phyloP scores from a whole-genome alignment of 2,329 filamentous ascomycete genomes.

The Xylaria sp. region DNA sequence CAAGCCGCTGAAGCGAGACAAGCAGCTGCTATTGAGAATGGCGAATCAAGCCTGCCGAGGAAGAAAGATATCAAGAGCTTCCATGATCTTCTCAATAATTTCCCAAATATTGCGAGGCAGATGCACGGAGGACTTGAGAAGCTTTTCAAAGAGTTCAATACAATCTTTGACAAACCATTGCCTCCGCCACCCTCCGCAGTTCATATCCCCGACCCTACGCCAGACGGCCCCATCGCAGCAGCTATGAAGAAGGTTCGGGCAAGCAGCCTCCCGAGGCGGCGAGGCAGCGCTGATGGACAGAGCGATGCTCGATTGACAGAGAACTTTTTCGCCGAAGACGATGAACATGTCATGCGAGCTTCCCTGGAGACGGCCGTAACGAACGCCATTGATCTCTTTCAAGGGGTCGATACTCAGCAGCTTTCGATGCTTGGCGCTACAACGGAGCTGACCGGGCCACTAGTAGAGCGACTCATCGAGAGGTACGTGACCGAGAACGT shows the following conservation, averaged over 20 bases:
- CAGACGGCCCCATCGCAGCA: conserved; percentile 65
- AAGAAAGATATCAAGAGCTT: conserved; percentile 96
- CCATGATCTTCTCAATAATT: conserved; percentile 86
- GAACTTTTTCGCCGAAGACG: conserved; percentile 82
- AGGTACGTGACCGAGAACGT: conserved; percentile 94
- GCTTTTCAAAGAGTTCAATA: conserved; percentile 88
- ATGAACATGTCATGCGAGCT: conserved; percentile 89
- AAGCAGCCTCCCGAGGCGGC: conserved; percentile 56
- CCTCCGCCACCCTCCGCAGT: conserved; percentile 75
- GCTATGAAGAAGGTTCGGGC: conserved; percentile 66
- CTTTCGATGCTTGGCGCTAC: conserved; percentile 90
- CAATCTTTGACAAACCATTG: conserved; percentile 84
- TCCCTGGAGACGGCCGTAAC: conserved; percentile 93
- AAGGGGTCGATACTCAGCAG: conserved; percentile 94
- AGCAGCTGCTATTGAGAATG: conserved; percentile 51
- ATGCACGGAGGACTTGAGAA: conserved; percentile 93
- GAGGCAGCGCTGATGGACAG: conserved; percentile 51
- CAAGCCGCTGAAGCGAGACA: conserved; percentile 52
- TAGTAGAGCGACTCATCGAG: conserved; percentile 94
- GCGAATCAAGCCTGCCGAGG: conserved; percentile 62
- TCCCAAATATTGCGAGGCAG: conserved; percentile 94
- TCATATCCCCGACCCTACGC: conserved; percentile 67
- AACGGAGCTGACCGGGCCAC: conserved; percentile 89
- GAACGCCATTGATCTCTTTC: conserved; percentile 93
- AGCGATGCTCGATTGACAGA: conserved; percentile 63